A percentile compares a stretch with the other conserved stretches of the same genome.
phyloP scores from a whole-genome alignment of 495 filamentous ascomycete species.

The Haplographium delicatum region DNA sequence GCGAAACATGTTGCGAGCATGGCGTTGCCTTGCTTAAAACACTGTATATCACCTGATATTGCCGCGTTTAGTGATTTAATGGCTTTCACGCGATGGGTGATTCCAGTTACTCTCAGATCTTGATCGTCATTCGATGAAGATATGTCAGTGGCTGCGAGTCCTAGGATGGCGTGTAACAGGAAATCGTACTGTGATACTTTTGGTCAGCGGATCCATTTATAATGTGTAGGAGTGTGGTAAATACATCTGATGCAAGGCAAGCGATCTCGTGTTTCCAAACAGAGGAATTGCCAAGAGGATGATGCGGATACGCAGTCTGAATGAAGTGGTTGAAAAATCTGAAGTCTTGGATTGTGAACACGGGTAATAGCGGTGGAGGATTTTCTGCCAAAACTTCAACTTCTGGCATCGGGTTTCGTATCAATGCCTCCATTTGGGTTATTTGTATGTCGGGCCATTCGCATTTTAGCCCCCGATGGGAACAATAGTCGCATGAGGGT shows the following conservation, averaged over 20 bases:
- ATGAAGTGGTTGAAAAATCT: conserved; percentile 62
- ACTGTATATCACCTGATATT: conserved; percentile 31
- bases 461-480: conserved; percentile 51
- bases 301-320: conserved; percentile 49
- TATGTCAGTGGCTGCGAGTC: conserved; percentile 50
- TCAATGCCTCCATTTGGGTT: conserved; percentile 10
- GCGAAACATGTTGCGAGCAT: conserved; percentile 54
- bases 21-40: conserved; percentile 37
- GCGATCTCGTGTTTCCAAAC: conserved; percentile 56
- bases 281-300: conserved; percentile 51
- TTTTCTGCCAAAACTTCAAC: conserved; percentile 1
- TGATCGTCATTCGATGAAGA: conserved; percentile 25
- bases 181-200: conserved; percentile 38
- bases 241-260: conserved; percentile 49
- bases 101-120: conserved; percentile 32
- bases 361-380: conserved; percentile 25
- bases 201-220: conserved; percentile 3
- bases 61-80: conserved; percentile 48
- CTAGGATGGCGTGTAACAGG: conserved; percentile 57
- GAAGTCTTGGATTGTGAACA: conserved; percentile 53
- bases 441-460: conserved; percentile 47
- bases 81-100: conserved; percentile 51
- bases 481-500: conserved; percentile 54
- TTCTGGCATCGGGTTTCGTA: conserved; percentile 5
- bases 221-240: conserved; percentile 9